These are phyloP conservation scores for Annulohypoxylon stygium DNA, from an alignment of 495 filamentous ascomycete genomes.

Conservation along the genomic window DNA sequence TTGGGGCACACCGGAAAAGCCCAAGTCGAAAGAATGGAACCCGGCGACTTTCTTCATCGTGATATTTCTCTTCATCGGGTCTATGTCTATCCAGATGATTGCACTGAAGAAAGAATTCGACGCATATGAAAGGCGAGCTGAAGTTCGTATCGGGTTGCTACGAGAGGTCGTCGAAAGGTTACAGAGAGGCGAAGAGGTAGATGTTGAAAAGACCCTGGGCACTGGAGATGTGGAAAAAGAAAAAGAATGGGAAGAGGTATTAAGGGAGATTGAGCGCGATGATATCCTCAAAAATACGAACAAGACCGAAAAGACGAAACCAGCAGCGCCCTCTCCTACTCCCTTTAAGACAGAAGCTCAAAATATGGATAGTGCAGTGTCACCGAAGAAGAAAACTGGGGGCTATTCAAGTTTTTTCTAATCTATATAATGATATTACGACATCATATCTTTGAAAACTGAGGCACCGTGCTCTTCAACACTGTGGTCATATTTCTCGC, in stretches of 20 bases:
- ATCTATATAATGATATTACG: slow-evolving; percentile 43
- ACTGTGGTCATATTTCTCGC: slow-evolving; percentile 23
- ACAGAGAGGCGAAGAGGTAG: slow-evolving; percentile 87
- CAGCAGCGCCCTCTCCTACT: slow-evolving; percentile 18
- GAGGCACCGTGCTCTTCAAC: slow-evolving; percentile 45
- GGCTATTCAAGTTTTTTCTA: slow-evolving; percentile 59
- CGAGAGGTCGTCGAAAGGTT: slow-evolving; percentile 86
- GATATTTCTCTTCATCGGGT: slow-evolving; percentile 91
- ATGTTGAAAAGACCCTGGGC: slow-evolving; percentile 86
- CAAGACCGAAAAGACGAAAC: slow-evolving; percentile 47
- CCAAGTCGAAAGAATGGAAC: slow-evolving; percentile 82
- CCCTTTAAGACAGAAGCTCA: slow-evolving; percentile 31
- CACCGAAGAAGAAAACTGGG: slow-evolving; percentile 44
- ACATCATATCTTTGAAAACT: slow-evolving; percentile 66
- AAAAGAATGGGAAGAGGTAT: slow-evolving; percentile 90
- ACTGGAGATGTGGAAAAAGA: slow-evolving; percentile 82
- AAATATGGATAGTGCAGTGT: slow-evolving; percentile 26
- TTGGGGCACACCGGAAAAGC: slow-evolving; percentile 48
- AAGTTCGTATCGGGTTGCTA: slow-evolving; percentile 81
- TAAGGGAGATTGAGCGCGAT: slow-evolving; percentile 85
- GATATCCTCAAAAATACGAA: slow-evolving; percentile 71
- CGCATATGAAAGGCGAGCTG: slow-evolving; percentile 77
- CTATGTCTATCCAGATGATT: slow-evolving; percentile 93
- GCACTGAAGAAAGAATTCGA: slow-evolving; percentile 79
- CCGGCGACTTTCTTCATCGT: slow-evolving; percentile 93